A percentile compares a stretch with the other conserved stretches of the same genome.
These are phyloP conservation scores for Leucogyrophana mollusca DNA, from an alignment of 768 basidiomycete genomes.

Conservation along the genomic window DNA sequence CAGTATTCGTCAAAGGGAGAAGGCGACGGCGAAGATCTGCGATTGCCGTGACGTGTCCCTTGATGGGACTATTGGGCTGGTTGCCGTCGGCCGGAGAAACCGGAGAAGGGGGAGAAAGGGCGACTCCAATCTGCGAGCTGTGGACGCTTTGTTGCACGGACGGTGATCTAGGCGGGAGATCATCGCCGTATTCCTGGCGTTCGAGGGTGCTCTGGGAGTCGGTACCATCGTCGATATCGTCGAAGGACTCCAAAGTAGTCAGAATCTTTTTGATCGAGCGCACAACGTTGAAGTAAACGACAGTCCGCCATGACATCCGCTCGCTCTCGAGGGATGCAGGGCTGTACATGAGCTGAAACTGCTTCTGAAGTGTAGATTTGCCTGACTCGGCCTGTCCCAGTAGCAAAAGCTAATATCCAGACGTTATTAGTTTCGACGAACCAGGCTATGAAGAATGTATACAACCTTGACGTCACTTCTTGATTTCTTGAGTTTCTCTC, in stretches of 20 bases:
- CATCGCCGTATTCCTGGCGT: conserved; percentile 30
- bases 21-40: conserved; percentile 59
- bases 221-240: conserved; percentile 57
- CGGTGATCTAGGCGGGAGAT: conserved; percentile 11
- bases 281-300: conserved; percentile 77
- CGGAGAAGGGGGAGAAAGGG: conserved; percentile 11
- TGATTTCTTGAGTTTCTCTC: conserved; percentile 59
- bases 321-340: conserved; percentile 69
- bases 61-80: conserved; percentile 18
- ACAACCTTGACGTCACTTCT: conserved; percentile 76
- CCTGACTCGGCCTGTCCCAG: conserved; percentile 80
- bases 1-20: conserved; percentile 57
- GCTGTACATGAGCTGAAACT: conserved; percentile 80
- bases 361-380: conserved; percentile 76
- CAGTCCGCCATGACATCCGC: conserved; percentile 67
- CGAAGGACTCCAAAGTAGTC: conserved; percentile 58
- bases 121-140: conserved; percentile 6
- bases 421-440: conserved; percentile 19
- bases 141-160: conserved; percentile 7
- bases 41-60: conserved; percentile 30
- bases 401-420: conserved; percentile 53
- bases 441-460: not conserved
- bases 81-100: not conserved
- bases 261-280: conserved; percentile 71
- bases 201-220: conserved; percentile 32